These are phyloP conservation scores for Backusella australiensis DNA, from an alignment of 192 early-diverging fungal species.

Conservation along the genomic window DNA sequence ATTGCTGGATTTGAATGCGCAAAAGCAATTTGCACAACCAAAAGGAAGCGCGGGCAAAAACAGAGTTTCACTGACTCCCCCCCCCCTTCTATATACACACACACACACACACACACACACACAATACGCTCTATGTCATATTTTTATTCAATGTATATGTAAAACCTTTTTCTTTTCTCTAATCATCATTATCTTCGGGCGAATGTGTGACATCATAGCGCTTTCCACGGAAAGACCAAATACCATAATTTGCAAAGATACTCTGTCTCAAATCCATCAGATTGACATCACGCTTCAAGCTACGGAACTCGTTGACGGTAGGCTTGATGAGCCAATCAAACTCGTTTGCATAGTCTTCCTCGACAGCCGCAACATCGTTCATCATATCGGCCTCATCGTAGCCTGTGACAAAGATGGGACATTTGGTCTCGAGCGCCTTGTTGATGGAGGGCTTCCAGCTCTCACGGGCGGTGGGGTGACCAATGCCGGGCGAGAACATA, in stretches of 20 bases:
- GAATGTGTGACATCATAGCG: slow-evolving; percentile 67
- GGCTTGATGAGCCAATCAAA: slow-evolving; percentile 77
- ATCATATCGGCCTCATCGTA: slow-evolving; percentile 70
- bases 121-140: background rate
- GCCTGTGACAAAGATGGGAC: slow-evolving; percentile 74
- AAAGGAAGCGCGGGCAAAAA: background rate
- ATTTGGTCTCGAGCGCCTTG: slow-evolving; percentile 71
- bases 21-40: background rate
- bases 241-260: slow-evolving; percentile 76
- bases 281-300: slow-evolving; percentile 72
- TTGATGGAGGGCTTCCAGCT: slow-evolving; percentile 67
- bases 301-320: slow-evolving; percentile 62
- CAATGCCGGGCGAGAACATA: slow-evolving; percentile 74
- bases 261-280: slow-evolving; percentile 67
- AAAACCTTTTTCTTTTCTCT: background rate
- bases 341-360: slow-evolving; percentile 53
- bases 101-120: too few species aligned
- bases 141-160: background rate
- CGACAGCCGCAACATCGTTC: slow-evolving; percentile 55
- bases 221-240: slow-evolving; percentile 79
- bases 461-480: slow-evolving; percentile 55
- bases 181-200: slow-evolving; percentile 19
- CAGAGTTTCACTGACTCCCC: background rate
- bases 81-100: background rate
- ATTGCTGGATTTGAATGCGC: background rate